A percentile compares a stretch with the other conserved stretches of the same genome.
phyloP scores from a whole-genome alignment of 176 grass and related monocot species.

The Olyra latifolia region DNA sequence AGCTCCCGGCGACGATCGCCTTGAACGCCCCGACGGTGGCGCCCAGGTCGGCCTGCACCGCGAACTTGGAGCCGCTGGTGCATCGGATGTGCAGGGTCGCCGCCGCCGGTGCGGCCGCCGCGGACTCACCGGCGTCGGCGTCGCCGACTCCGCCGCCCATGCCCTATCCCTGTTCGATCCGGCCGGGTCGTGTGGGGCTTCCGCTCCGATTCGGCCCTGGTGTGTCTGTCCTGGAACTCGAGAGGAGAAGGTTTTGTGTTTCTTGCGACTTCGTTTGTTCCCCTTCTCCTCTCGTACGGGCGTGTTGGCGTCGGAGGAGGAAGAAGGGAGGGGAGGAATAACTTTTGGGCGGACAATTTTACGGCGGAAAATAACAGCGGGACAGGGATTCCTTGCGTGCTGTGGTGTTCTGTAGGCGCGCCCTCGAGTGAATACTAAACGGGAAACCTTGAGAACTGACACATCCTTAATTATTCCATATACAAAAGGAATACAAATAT shows the following conservation, averaged over 20 bases:
- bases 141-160: conserved; percentile 49
- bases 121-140: conserved; percentile 11
- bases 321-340: background rate
- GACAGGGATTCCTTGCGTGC: background rate
- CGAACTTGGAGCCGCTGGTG: conserved; percentile 61
- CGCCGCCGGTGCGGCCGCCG: conserved; percentile 18
- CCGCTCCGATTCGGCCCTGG: conserved; percentile 22
- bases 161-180: conserved; percentile 38
- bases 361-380: background rate
- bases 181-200: background rate
- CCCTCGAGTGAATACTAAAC: too few relatives aligned
- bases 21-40: conserved; percentile 53
- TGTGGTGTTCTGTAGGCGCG: background rate
- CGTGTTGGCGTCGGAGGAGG: conserved; percentile 30
- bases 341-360: background rate
- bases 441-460: too few relatives aligned
- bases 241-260: background rate
- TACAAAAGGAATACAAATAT: too few relatives aligned
- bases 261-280: background rate
- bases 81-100: conserved; percentile 63
- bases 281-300: conserved; percentile 16
- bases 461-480: too few relatives aligned
- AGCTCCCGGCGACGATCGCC: conserved; percentile 50
- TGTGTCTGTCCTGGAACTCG: background rate
- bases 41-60: conserved; percentile 50